Evolutionary conservation across 1,139 yeast genomes (phyloP), one percentile per base, ranked within the genome.

Genomic region (Blastobotrys arbuscula): DNA sequence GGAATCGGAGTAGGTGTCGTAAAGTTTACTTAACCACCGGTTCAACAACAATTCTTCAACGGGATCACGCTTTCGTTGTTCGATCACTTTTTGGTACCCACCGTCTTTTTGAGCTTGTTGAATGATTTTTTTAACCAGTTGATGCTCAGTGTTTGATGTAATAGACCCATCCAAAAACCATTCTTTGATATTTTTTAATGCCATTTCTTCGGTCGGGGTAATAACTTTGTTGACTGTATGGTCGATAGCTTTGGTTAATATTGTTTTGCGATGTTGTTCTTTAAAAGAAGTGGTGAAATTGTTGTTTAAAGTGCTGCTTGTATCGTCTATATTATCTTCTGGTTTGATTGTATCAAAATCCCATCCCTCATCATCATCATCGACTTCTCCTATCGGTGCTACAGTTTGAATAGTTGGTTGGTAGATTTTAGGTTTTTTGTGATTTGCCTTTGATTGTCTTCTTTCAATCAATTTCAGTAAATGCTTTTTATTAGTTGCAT

Each of bases 41-140:
- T 70, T 68, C 38, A 75, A 57, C 31, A 75, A 58, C 45, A 76
- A 56, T 49, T 74, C 74, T 54, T 76, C 80, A 4, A 75, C 70
- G 24, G 70, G 70, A 53, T 75, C 77, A 24, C 70, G 85, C 80
- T 56, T 55, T 19, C 65, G 56, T 21, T 31, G 42, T 9, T 42
- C 46, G 30, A 31, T 26, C 5, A 39, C 39, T 23, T 39, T 37
- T 21, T 38, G 39, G 35, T 16, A 39, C 18, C 31, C 30, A 23
- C 38, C 47, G 42, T 48, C 56, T 30, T 45, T 44, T 38, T 46
- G 56, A 42, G 53, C 52, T 21, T 53, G 48, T 39, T 54, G 57
- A 39, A 50, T 52, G 45, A 56, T 49, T 49, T 57, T 52, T 38
- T 56, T 55, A 18, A 55, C 55, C 18, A 60, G 49, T 39, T 58